A percentile compares a stretch with the other conserved stretches of the same genome.
These are phyloP conservation scores for Cytospora piceicola DNA, from an alignment of 2,329 filamentous ascomycete genomes.

Conservation along the genomic window DNA sequence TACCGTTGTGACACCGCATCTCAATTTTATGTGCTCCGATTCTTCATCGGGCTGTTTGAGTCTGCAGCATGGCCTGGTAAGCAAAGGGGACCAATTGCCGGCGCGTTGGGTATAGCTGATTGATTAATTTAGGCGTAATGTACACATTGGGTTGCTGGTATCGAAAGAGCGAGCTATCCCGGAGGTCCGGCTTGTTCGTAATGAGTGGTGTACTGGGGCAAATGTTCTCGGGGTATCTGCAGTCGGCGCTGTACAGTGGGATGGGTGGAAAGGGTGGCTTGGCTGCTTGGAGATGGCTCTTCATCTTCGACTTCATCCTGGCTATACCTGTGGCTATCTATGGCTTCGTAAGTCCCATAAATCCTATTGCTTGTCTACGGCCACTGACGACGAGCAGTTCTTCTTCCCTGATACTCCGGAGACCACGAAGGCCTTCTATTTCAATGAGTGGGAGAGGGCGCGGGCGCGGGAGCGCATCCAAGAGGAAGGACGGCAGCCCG, in stretches of 20 bases:
- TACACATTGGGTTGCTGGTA: slow-evolving; percentile 63
- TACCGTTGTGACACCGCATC: slow-evolving; percentile 44
- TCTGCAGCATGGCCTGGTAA: slow-evolving; percentile 53
- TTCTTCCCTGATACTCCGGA: slow-evolving; percentile 50
- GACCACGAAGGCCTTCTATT: slow-evolving; percentile 47
- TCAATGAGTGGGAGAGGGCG: slow-evolving; percentile 60
- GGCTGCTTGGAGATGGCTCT: slow-evolving; percentile 44
- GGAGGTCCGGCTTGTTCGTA: slow-evolving; percentile 60
- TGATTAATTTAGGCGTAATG: slow-evolving; percentile 47
- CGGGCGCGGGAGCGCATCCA: slow-evolving; percentile 72
- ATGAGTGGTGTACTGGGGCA: slow-evolving; percentile 57
- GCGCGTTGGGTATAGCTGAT: neutral
- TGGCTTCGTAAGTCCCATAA: slow-evolving; percentile 34
- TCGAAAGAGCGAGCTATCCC: slow-evolving; percentile 59
- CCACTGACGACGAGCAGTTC: slow-evolving; percentile 31
- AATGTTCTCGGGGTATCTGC: slow-evolving; percentile 44
- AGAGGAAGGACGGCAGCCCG: slow-evolving; percentile 49
- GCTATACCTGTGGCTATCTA: slow-evolving; percentile 44
- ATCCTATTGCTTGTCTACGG: neutral
- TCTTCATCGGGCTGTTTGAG: slow-evolving; percentile 60
- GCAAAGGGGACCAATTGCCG: neutral
- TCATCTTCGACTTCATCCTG: slow-evolving; percentile 45
- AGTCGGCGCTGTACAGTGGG: slow-evolving; percentile 40
- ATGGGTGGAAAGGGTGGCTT: slow-evolving; percentile 43
- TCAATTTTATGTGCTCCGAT: slow-evolving; percentile 53